phyloP scores from a whole-genome alignment of 306 rosid species.

The Castanea crenata region DNA sequence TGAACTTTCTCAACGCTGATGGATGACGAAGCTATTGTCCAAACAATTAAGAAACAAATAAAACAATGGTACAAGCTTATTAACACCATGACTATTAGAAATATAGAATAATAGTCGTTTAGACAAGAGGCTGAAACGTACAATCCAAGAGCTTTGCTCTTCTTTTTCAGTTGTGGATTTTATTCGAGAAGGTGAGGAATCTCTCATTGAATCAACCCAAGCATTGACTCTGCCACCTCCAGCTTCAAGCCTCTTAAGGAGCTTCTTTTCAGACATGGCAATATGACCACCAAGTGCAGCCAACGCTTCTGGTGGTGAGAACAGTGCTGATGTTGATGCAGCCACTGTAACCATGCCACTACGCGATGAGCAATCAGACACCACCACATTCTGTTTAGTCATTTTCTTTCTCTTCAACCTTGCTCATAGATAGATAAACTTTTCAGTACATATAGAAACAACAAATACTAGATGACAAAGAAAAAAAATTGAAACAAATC shows the following conservation, averaged over 20 bases:
- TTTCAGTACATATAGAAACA: neutral
- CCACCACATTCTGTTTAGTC: conserved; percentile 69
- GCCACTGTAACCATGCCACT: conserved; percentile 42
- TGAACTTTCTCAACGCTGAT: conserved; percentile 70
- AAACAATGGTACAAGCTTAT: neutral
- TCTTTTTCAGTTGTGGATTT: conserved; percentile 41
- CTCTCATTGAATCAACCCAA: conserved; percentile 89
- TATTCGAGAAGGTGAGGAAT: conserved; percentile 72
- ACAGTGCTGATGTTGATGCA: conserved; percentile 25
- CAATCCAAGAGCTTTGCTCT: conserved; percentile 56
- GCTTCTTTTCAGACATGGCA: conserved; percentile 39
- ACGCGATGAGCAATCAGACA: conserved; percentile 41
- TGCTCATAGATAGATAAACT: conserved; percentile 9
- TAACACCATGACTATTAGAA: neutral
- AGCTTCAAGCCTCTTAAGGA: conserved; percentile 45
- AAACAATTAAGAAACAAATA: neutral
- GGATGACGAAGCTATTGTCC: conserved; percentile 59
- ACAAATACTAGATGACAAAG: neutral
- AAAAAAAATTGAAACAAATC: neutral
- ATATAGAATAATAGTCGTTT: neutral
- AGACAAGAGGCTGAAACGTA: conserved; percentile 28
- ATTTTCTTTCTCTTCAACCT: conserved; percentile 26
- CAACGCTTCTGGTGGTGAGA: conserved; percentile 35
- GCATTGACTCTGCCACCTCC: conserved; percentile 44
- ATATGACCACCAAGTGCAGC: conserved; percentile 38